Conservation (phyloP, 768 basidiomycete genomes). For the Mycena haematopus region DNA sequence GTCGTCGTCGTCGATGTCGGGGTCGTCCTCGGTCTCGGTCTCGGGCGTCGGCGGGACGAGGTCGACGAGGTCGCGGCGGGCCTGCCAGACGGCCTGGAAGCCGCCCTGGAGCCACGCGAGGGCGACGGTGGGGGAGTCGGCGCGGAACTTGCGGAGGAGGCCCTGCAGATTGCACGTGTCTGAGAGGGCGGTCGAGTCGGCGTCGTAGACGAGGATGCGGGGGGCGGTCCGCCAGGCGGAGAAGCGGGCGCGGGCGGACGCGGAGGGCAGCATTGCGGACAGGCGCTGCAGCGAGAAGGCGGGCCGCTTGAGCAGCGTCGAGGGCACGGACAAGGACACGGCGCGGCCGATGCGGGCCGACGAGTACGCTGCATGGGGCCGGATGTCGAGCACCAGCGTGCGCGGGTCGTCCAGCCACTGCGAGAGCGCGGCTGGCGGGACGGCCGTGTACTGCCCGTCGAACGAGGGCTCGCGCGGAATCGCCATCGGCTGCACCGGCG, state of each 20-base stretch:
- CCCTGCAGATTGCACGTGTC: slow-evolving; percentile 75
- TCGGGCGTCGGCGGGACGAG: slow-evolving; percentile 55
- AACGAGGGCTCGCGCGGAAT: background rate
- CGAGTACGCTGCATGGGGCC: slow-evolving; percentile 78
- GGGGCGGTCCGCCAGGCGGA: slow-evolving; percentile 60
- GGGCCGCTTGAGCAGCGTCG: slow-evolving; percentile 92
- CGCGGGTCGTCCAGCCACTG: slow-evolving; percentile 42
- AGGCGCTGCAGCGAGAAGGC: slow-evolving; percentile 82
- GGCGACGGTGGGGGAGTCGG: slow-evolving; percentile 49
- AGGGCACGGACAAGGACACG: slow-evolving; percentile 89
- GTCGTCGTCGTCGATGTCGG: slow-evolving; percentile 43
- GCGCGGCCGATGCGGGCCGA: slow-evolving; percentile 70
- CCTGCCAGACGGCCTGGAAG: slow-evolving; percentile 71
- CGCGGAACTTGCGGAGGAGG: slow-evolving; percentile 76
- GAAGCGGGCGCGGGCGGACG: slow-evolving; percentile 63
- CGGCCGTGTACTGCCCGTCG: slow-evolving; percentile 32
- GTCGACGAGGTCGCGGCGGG: slow-evolving; percentile 59
- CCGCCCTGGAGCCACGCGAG: slow-evolving; percentile 86
- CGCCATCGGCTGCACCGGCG: slow-evolving; percentile 17
- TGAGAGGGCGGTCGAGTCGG: slow-evolving; percentile 67
- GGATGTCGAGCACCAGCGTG: slow-evolving; percentile 84
- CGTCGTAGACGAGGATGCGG: slow-evolving; percentile 85
- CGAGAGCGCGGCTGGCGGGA: slow-evolving; percentile 37
- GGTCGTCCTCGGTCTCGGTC: slow-evolving; percentile 57
- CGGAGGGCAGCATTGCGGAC: slow-evolving; percentile 77